Conservation (phyloP, 192 early-diverging fungal species). For the Backusella morwellensis region DNA sequence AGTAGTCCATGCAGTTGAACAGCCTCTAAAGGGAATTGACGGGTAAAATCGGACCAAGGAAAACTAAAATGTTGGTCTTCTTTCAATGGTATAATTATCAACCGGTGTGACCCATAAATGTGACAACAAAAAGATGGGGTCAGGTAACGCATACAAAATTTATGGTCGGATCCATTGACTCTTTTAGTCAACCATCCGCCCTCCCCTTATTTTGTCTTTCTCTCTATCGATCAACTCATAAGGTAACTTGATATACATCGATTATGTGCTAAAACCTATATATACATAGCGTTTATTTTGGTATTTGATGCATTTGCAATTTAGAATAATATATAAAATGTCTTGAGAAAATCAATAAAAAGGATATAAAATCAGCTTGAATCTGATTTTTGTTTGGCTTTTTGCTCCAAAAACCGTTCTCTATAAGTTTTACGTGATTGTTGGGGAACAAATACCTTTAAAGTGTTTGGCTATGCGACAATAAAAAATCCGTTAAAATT, state of each 20-base stretch:
- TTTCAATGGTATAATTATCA: conserved; percentile 5
- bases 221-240: not conserved
- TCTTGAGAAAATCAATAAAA: not conserved
- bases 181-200: not conserved
- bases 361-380: not conserved
- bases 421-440: conserved; percentile 4
- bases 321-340: not conserved
- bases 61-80: conserved; percentile 2
- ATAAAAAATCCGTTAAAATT: not conserved
- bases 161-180: conserved; percentile 1
- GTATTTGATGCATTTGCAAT: not conserved
- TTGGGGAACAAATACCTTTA: conserved; percentile 9
- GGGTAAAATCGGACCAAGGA: conserved; percentile 16
- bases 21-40: conserved; percentile 16
- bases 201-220: not conserved
- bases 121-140: not conserved
- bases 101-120: conserved; percentile 3
- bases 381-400: not conserved
- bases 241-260: not conserved
- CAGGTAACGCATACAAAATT: not conserved
- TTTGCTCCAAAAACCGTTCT: conserved; percentile 10
- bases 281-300: not conserved
- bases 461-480: not conserved
- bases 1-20: not conserved
- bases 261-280: not conserved